phyloP scores from a whole-genome alignment of 2,329 filamentous ascomycete species.

The Colletotrichum sp. region DNA sequence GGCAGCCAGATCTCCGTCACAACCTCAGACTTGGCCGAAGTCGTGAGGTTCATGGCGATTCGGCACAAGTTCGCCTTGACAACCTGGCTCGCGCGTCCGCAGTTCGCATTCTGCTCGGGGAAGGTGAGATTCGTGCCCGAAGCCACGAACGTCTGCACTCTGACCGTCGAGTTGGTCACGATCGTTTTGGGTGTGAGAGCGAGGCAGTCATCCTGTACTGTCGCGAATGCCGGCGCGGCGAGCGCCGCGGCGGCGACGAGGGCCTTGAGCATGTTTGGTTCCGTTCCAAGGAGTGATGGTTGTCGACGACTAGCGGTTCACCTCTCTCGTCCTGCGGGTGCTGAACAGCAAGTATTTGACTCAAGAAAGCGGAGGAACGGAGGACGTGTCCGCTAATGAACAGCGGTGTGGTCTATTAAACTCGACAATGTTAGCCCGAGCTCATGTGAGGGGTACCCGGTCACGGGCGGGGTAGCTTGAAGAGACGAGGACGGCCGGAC shows the following conservation, averaged over 20 bases:
- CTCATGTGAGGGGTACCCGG: neutral
- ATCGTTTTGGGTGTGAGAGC: neutral
- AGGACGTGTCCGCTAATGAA: neutral
- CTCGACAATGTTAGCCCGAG: neutral
- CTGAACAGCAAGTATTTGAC: neutral
- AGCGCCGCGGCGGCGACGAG: neutral
- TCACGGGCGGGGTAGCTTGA: neutral
- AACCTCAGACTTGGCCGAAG: slow-evolving; percentile 44
- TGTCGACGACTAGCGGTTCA: neutral
- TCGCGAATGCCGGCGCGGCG: neutral
- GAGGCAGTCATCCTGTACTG: slow-evolving; percentile 4
- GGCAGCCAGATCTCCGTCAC: slow-evolving; percentile 53
- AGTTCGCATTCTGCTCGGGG: slow-evolving; percentile 37
- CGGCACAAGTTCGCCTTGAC: slow-evolving; percentile 29
- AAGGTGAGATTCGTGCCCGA: slow-evolving; percentile 35
- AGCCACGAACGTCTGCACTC: neutral
- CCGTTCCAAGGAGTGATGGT: accelerated
- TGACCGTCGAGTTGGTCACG: slow-evolving; percentile 30
- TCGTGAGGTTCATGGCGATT: slow-evolving; percentile 29
- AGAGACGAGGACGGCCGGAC: neutral
- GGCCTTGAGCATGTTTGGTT: neutral
- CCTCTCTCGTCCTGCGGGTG: neutral
- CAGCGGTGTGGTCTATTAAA: neutral
- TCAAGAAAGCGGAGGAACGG: neutral
- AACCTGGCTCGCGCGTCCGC: slow-evolving; percentile 22